Evolutionary conservation across 2,329 filamentous ascomycete species (phyloP).

Genomic region (Penicillium paneum): DNA sequence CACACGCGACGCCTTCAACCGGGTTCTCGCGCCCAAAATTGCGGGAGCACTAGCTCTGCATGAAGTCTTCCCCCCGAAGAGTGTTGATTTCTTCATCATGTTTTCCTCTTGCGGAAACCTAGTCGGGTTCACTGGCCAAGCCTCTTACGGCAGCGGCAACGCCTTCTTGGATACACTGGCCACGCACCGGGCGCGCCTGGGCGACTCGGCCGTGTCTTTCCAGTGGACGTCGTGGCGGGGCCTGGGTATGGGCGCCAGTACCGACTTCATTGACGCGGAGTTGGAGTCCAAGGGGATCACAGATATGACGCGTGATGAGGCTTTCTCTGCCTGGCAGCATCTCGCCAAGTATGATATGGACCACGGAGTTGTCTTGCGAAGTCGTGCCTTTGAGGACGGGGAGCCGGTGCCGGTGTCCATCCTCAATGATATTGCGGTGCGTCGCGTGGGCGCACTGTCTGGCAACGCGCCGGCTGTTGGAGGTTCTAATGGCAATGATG

Average conservation of each 20-base stretch:
- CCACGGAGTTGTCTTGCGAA: slow-evolving; percentile 41
- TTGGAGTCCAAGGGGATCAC: slow-evolving; percentile 44
- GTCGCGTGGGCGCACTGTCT: neutral
- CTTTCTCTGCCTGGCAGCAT: slow-evolving; percentile 12
- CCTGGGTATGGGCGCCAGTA: slow-evolving; percentile 39
- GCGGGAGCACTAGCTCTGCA: slow-evolving; percentile 33
- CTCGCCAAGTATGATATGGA: slow-evolving; percentile 35
- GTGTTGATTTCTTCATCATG: slow-evolving; percentile 32
- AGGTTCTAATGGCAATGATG: neutral
- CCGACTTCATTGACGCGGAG: slow-evolving; percentile 43
- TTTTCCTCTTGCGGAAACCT: slow-evolving; percentile 35
- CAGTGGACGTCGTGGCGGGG: slow-evolving; percentile 46
- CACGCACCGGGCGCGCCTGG: slow-evolving; percentile 27
- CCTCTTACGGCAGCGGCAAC: slow-evolving; percentile 31
- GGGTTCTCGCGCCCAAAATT: slow-evolving; percentile 39
- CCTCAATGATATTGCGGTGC: slow-evolving; percentile 12
- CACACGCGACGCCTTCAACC: slow-evolving; percentile 15
- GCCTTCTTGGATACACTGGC: slow-evolving; percentile 37
- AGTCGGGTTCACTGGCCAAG: slow-evolving; percentile 29
- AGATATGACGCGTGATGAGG: slow-evolving; percentile 30
- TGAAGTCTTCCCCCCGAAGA: slow-evolving; percentile 27
- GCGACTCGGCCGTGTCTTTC: slow-evolving; percentile 40
- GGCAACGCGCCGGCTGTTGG: slow-evolving; percentile 5
- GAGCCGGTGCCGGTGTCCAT: slow-evolving; percentile 25
- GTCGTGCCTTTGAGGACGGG: slow-evolving; percentile 29